phyloP scores from a whole-genome alignment of 169 alveolate genomes.

The Plasmodium inui region DNA sequence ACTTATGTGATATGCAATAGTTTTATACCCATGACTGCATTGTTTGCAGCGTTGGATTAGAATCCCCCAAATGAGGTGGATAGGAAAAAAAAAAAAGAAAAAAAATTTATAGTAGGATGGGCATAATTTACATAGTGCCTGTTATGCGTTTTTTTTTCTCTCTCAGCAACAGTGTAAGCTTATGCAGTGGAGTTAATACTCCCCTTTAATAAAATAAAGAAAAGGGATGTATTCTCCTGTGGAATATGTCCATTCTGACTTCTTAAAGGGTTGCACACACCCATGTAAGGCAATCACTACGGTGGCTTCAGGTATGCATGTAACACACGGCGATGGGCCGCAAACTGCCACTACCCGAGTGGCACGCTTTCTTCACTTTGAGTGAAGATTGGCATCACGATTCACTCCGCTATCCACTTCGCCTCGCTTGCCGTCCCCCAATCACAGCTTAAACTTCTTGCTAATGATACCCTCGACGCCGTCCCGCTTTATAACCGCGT shows the following conservation, averaged over 20 bases:
- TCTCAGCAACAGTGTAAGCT: background rate
- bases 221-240: background rate
- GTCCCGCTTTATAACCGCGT: slow-evolving; percentile 75
- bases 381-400: background rate
- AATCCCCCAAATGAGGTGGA: background rate
- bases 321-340: background rate
- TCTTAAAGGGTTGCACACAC: background rate
- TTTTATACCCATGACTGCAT: background rate
- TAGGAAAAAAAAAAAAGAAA: background rate
- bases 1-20: background rate
- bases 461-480: slow-evolving; percentile 81
- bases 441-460: slow-evolving; percentile 68
- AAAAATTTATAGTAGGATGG: background rate
- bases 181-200: background rate
- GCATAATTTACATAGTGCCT: background rate
- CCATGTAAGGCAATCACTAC: background rate
- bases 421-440: background rate
- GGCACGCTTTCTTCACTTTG: background rate
- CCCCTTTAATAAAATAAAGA: background rate
- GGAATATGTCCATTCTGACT: background rate
- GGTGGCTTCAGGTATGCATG: background rate
- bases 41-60: background rate
- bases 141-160: background rate
- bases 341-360: background rate
- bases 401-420: background rate